Conservation (phyloP, 257 asterid species). For the Solanum tarijense region DNA sequence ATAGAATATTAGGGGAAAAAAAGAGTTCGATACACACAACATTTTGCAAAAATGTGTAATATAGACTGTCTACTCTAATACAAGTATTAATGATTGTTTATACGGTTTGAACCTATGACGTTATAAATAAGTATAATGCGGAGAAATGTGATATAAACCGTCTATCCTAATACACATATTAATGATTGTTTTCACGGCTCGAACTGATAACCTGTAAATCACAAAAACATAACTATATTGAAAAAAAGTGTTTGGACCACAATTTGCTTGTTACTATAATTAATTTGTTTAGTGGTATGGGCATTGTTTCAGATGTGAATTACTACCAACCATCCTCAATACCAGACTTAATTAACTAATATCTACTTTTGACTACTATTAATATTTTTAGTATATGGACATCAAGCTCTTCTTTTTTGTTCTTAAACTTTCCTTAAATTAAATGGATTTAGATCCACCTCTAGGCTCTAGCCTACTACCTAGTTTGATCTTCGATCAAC, state of each 20-base stretch:
- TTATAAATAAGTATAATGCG: background rate
- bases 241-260: background rate
- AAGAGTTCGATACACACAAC: background rate
- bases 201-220: fast-evolving
- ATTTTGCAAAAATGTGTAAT: background rate
- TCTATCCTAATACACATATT: background rate
- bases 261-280: background rate
- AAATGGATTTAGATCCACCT: background rate
- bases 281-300: background rate
- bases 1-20: background rate
- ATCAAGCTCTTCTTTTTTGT: background rate
- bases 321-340: background rate
- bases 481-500: background rate
- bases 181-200: fast-evolving
- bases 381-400: background rate
- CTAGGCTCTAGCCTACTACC: background rate
- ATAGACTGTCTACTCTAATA: background rate
- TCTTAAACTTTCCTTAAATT: background rate
- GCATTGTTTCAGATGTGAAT: background rate
- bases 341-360: background rate
- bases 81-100: background rate
- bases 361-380: background rate
- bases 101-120: background rate
- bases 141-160: no score
- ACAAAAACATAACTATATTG: background rate